Evolutionary conservation across 108 stramenopile genomes (phyloP).

Genomic region (Fragilaria crotonensis): DNA sequence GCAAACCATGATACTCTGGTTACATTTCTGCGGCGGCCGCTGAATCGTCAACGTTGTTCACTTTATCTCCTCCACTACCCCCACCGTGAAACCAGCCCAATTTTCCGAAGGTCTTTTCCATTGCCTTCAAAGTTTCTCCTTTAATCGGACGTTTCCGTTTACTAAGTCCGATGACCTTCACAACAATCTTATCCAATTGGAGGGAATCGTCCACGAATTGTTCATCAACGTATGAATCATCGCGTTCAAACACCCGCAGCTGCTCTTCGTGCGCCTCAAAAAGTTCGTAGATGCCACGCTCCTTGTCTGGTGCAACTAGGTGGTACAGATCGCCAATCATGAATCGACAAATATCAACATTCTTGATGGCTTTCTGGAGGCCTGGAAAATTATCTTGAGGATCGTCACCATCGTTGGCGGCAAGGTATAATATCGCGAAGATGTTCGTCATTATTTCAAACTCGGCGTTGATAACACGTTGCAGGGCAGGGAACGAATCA

Average conservation of each 20-base stretch:
- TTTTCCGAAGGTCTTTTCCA: not conserved
- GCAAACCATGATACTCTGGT: no score
- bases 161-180: not conserved
- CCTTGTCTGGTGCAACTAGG: slow-evolving; percentile 53
- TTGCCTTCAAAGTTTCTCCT: not conserved
- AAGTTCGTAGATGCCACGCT: slow-evolving; percentile 65
- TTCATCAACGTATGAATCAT: not conserved
- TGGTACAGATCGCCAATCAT: slow-evolving; percentile 82
- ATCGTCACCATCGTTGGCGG: slow-evolving; percentile 48
- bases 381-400: slow-evolving; percentile 66
- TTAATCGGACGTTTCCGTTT: not conserved
- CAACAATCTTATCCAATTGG: not conserved
- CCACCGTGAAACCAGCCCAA: not conserved
- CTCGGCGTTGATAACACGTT: slow-evolving; percentile 62
- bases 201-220: not conserved
- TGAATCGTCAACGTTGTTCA: no score
- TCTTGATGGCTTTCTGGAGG: slow-evolving; percentile 64
- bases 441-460: slow-evolving; percentile 73
- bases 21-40: no score
- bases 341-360: slow-evolving; percentile 66
- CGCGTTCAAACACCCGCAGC: not conserved
- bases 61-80: not conserved
- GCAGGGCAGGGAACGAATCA: slow-evolving; percentile 53
- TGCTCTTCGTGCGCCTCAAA: slow-evolving; percentile 43
- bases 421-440: slow-evolving; percentile 63